These are phyloP conservation scores for Fusarium brevicatenulatum DNA, from an alignment of 2,329 filamentous ascomycete genomes.

Conservation along the genomic window DNA sequence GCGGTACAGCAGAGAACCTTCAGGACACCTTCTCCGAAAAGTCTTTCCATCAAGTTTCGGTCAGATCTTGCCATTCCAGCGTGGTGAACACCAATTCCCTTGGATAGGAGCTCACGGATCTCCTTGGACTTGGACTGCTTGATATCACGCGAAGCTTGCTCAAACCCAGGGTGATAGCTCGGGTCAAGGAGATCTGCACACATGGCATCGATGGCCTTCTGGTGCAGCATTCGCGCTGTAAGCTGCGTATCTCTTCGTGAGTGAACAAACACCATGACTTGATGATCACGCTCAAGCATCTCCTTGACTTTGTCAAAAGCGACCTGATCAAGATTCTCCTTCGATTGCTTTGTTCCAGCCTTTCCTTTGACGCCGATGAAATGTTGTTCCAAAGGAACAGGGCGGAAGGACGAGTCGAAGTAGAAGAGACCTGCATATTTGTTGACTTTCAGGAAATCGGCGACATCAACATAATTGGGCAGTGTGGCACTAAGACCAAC, in stretches of 20 bases:
- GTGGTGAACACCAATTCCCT: constrained; percentile 95
- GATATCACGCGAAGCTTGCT: constrained; percentile 83
- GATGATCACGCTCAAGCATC: constrained; percentile 92
- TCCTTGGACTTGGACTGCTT: constrained; percentile 87
- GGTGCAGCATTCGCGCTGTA: constrained; percentile 84
- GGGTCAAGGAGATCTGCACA: constrained; percentile 88
- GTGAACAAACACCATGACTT: constrained; percentile 99
- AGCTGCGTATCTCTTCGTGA: constrained; percentile 93
- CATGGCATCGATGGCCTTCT: constrained; percentile 85
- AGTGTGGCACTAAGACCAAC: constrained; percentile 94
- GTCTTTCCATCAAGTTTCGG: constrained; percentile 91
- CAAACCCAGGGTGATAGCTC: constrained; percentile 79
- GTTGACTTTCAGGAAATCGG: constrained; percentile 97
- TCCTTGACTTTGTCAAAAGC: constrained; percentile 95
- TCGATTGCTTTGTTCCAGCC: constrained; percentile 79
- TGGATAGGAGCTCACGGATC: constrained; percentile 86
- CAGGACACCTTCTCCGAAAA: constrained; percentile 91
- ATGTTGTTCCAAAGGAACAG: constrained; percentile 95
- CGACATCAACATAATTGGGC: constrained; percentile 96
- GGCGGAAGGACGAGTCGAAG: constrained; percentile 94
- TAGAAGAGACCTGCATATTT: constrained; percentile 93
- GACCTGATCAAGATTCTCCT: constrained; percentile 87
- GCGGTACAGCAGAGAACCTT: constrained; percentile 98
- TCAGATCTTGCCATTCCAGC: constrained; percentile 96
- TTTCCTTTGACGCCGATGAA: constrained; percentile 98